Conservation (phyloP, 179 eudicot species). For the Silene noctiflora region DNA sequence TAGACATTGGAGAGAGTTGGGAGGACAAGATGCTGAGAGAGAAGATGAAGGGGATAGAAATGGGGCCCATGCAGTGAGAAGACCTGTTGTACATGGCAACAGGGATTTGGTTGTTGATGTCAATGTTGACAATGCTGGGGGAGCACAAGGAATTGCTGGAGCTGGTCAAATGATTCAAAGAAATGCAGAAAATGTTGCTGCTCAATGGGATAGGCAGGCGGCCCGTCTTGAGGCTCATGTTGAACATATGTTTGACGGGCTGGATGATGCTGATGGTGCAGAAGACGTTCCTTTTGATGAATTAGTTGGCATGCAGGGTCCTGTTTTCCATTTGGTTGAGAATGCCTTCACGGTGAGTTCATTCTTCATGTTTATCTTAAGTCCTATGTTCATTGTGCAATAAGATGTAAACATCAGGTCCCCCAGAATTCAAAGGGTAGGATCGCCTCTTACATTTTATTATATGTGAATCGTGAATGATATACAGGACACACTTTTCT, state of each 20-base stretch:
- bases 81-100: conserved; percentile 70
- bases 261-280: conserved; percentile 98
- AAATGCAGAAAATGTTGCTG: conserved; percentile 96
- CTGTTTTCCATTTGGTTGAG: conserved; percentile 94
- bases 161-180: conserved; percentile 86
- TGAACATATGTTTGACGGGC: conserved; percentile 98
- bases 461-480: no score
- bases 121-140: conserved; percentile 73
- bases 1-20: conserved; percentile 83
- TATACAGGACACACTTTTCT: no score
- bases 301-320: conserved; percentile 99
- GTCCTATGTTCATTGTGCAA: neutral
- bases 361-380: neutral
- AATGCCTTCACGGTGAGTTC: conserved; percentile 93
- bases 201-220: conserved; percentile 97
- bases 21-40: conserved; percentile 88
- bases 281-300: conserved; percentile 99
- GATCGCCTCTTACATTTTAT: no score
- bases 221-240: conserved; percentile 99
- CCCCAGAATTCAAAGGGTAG: no score
- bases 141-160: conserved; percentile 84
- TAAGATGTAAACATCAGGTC: neutral
- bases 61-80: conserved; percentile 89
- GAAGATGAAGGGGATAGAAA: conserved; percentile 91
- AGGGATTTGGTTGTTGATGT: conserved; percentile 68